Conservation (phyloP, 768 basidiomycete species). For the Lentinula guzmanii region DNA sequence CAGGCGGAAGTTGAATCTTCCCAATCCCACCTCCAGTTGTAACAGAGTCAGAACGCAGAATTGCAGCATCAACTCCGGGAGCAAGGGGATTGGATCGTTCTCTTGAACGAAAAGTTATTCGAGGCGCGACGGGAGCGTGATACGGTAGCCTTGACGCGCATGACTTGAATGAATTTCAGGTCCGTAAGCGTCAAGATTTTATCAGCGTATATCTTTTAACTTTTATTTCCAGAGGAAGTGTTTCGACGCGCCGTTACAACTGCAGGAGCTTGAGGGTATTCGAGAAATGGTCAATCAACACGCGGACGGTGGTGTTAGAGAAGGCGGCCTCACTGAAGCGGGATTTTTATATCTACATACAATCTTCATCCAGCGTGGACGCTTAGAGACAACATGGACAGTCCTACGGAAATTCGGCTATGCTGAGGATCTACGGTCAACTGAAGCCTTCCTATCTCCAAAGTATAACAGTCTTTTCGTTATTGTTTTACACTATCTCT, state of each 20-base stretch:
- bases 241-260: slow-evolving; percentile 88
- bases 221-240: slow-evolving; percentile 68
- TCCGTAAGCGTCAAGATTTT: slow-evolving; percentile 23
- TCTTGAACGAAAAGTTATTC: too few relatives aligned
- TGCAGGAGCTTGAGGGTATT: slow-evolving; percentile 95
- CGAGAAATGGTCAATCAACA: slow-evolving; percentile 84
- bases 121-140: too few relatives aligned
- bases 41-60: too few relatives aligned
- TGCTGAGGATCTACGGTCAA: slow-evolving; percentile 86
- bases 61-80: too few relatives aligned
- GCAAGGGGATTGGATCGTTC: too few relatives aligned
- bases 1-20: too few relatives aligned
- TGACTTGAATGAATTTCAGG: slow-evolving; percentile 97
- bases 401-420: slow-evolving; percentile 94
- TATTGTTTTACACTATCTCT: neutral
- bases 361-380: slow-evolving; percentile 91
- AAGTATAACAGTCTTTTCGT: slow-evolving; percentile 49
- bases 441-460: slow-evolving; percentile 82
- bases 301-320: slow-evolving; percentile 67
- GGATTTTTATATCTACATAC: slow-evolving; percentile 95
- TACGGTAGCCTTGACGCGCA: slow-evolving; percentile 83
- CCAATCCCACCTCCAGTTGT: too few relatives aligned
- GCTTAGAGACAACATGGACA: slow-evolving; percentile 97
- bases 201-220: slow-evolving; percentile 5
- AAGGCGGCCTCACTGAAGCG: slow-evolving; percentile 81